These are phyloP conservation scores for Saccharomycopsis fibuligera DNA, from an alignment of 805 yeast species.

Conservation along the genomic window DNA sequence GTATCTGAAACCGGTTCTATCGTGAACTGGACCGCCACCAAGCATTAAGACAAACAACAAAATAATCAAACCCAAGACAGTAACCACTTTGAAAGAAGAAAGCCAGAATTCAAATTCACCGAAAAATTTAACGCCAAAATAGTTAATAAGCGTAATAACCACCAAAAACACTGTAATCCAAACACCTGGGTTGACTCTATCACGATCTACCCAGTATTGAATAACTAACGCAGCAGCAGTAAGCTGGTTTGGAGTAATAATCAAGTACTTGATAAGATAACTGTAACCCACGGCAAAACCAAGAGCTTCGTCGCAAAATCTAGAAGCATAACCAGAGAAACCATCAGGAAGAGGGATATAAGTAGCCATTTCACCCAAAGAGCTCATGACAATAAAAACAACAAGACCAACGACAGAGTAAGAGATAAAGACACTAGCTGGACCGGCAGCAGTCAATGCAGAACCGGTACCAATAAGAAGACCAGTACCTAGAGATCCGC, in stretches of 20 bases:
- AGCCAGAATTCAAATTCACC: conserved; percentile 49
- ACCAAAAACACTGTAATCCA: conserved; percentile 47
- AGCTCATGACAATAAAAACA: conserved; percentile 63
- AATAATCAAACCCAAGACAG: conserved; percentile 48
- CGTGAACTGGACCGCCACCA: conserved; percentile 43
- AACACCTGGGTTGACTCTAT: conserved; percentile 39
- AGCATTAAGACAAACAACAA: conserved; percentile 42
- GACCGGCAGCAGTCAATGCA: conserved; percentile 40
- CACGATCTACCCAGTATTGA: conserved; percentile 43
- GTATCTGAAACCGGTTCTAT: conserved; percentile 38
- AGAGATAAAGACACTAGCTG: conserved; percentile 53
- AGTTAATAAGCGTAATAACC: conserved; percentile 36
- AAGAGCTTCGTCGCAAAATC: conserved; percentile 48
- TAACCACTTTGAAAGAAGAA: conserved; percentile 41
- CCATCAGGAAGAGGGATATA: conserved; percentile 62
- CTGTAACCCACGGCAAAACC: conserved; percentile 56
- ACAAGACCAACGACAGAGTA: conserved; percentile 65
- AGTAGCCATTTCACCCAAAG: conserved; percentile 64
- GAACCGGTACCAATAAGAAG: conserved; percentile 52
- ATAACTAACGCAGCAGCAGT: conserved; percentile 50
- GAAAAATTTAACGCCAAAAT: conserved; percentile 49
- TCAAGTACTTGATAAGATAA: conserved; percentile 45
- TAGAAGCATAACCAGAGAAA: conserved; percentile 53
- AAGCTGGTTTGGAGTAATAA: conserved; percentile 50
- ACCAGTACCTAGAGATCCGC: conserved; percentile 83